A percentile compares a stretch with the other conserved stretches of the same genome.
Conservation (phyloP, 192 early-diverging fungal genomes). For the Backusella liffmaniae region DNA sequence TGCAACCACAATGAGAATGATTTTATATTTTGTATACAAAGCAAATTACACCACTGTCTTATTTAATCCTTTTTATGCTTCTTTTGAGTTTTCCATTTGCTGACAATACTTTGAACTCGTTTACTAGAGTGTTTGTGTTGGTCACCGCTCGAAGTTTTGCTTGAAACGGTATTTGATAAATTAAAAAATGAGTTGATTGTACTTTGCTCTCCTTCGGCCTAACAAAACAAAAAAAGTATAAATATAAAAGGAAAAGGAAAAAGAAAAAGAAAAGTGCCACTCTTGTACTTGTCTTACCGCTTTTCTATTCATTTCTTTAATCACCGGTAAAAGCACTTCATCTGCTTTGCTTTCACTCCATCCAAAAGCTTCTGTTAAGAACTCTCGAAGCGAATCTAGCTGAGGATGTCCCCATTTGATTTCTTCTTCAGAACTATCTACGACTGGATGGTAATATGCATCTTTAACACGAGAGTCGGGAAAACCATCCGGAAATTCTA, state of each 20-base stretch:
- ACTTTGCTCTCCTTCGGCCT: background rate
- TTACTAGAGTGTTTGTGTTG: slow-evolving; percentile 37
- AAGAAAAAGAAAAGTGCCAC: background rate
- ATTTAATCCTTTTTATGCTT: background rate
- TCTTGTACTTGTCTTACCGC: slow-evolving; percentile 11
- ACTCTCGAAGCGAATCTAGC: slow-evolving; percentile 63
- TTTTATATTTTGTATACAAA: background rate
- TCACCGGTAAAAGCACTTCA: slow-evolving; percentile 67
- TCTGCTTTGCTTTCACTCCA: slow-evolving; percentile 71
- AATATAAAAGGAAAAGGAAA: background rate
- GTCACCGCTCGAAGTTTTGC: background rate
- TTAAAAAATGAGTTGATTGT: slow-evolving; percentile 1
- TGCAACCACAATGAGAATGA: background rate
- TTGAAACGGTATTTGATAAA: background rate
- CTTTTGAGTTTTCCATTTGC: slow-evolving; percentile 28
- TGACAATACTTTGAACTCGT: slow-evolving; percentile 42
- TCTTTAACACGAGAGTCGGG: slow-evolving; percentile 73
- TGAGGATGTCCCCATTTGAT: slow-evolving; percentile 78
- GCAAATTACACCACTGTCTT: background rate
- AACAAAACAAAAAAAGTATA: background rate
- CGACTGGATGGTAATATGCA: slow-evolving; percentile 80
- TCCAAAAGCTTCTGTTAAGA: slow-evolving; percentile 55
- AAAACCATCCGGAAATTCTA: slow-evolving; percentile 74
- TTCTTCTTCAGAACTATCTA: slow-evolving; percentile 56
- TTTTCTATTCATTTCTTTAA: slow-evolving; percentile 50